phyloP scores from a whole-genome alignment of 345 rosid genomes.

The Euphorbia tirucalli region DNA sequence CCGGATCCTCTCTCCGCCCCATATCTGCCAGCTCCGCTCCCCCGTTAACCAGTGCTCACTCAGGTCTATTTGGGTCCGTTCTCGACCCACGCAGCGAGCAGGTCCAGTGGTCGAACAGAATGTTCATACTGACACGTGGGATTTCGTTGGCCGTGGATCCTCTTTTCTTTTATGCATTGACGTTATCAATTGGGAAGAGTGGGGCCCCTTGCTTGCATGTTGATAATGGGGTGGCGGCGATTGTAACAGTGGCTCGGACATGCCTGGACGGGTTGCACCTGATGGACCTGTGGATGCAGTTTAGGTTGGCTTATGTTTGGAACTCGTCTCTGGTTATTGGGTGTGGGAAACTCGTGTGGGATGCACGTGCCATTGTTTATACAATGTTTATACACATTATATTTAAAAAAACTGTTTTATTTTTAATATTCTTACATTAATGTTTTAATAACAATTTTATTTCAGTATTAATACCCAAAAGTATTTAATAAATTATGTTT shows the following conservation, averaged over 20 bases:
- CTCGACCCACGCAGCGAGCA: conserved; percentile 56
- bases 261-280: conserved; percentile 47
- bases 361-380: conserved; percentile 51
- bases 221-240: conserved; percentile 41
- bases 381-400: too few species aligned
- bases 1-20: too few species aligned
- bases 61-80: conserved; percentile 5
- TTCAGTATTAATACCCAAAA: too few species aligned
- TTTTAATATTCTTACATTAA: too few species aligned
- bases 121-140: conserved; percentile 47
- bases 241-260: conserved; percentile 42
- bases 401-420: too few species aligned
- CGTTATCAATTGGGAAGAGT: conserved; percentile 32
- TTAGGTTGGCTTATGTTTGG: conserved; percentile 61
- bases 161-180: conserved; percentile 47
- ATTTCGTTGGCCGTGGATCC: conserved; percentile 56
- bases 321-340: conserved; percentile 56
- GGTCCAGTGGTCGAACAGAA: conserved; percentile 48
- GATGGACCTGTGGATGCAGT: conserved; percentile 56
- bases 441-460: too few species aligned
- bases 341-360: conserved; percentile 69
- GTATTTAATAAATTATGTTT: too few species aligned
- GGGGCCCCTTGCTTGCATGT: conserved; percentile 51
- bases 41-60: neutral
- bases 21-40: too few species aligned